Percentiles rank a stretch among this genome's conserved stretches.
These are phyloP conservation scores for Trichocladium uniseriatum DNA, from an alignment of 495 filamentous ascomycete genomes.

Conservation along the genomic window DNA sequence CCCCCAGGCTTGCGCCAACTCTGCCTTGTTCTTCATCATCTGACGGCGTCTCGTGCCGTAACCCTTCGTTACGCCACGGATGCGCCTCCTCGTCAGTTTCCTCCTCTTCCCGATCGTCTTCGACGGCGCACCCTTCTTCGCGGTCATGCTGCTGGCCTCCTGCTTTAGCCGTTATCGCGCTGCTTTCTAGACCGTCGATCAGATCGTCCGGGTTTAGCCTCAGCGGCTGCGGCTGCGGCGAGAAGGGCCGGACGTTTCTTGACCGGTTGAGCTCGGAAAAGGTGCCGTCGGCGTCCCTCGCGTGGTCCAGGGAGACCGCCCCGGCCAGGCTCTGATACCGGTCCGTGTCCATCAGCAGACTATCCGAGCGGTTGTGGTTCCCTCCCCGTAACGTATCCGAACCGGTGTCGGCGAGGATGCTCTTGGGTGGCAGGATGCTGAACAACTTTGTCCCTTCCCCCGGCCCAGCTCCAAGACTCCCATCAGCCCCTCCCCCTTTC, in stretches of 20 bases:
- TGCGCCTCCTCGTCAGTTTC: slow-evolving; percentile 19
- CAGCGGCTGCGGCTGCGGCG: slow-evolving; percentile 38
- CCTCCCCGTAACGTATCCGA: slow-evolving; percentile 21
- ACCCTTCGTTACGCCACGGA: slow-evolving; percentile 27
- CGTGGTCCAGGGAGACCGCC: slow-evolving; percentile 18
- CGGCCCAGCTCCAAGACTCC: slow-evolving; percentile 10
- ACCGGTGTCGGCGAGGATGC: slow-evolving; percentile 40
- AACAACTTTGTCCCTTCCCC: slow-evolving; percentile 43
- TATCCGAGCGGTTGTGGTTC: slow-evolving; percentile 34
- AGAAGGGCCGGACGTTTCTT: slow-evolving; percentile 44
- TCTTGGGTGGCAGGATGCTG: slow-evolving; percentile 48
- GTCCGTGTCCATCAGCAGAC: slow-evolving; percentile 34
- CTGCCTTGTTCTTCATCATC: slow-evolving; percentile 5
- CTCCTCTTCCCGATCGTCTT: slow-evolving; percentile 9
- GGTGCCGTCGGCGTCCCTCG: slow-evolving; percentile 35
- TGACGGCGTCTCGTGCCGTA: slow-evolving; percentile 1
- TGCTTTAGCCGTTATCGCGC: background rate
- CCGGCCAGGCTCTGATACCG: slow-evolving; percentile 44
- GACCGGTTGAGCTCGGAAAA: slow-evolving; percentile 44
- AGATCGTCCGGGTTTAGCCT: slow-evolving; percentile 34
- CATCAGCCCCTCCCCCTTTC: slow-evolving; percentile 4
- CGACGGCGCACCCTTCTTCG: slow-evolving; percentile 11
- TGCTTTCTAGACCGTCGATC: slow-evolving; percentile 18
- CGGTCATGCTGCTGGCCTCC: slow-evolving; percentile 6
- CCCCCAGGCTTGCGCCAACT: slow-evolving; percentile 9